Conservation (phyloP, 2,329 filamentous ascomycete genomes). For the Xylaria sp. region DNA sequence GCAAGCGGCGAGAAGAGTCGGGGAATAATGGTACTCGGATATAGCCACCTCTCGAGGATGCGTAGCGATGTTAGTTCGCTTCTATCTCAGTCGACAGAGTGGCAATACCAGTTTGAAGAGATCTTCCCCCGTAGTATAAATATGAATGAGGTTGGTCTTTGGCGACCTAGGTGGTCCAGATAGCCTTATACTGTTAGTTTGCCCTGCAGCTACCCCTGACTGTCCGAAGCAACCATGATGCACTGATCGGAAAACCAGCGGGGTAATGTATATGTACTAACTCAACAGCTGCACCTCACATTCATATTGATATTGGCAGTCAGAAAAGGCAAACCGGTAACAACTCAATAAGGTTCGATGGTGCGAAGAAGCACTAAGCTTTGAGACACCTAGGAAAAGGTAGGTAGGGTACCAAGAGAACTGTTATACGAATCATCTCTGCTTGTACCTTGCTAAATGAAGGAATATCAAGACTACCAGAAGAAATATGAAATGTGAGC, state of each 20-base stretch:
- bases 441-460: too few relatives aligned
- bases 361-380: too few relatives aligned
- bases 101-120: background rate
- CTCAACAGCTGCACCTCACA: background rate
- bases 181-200: background rate
- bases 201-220: background rate
- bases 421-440: too few relatives aligned
- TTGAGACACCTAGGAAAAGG: too few relatives aligned
- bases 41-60: too few relatives aligned
- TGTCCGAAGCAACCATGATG: background rate
- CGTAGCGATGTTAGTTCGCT: too few relatives aligned
- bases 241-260: background rate
- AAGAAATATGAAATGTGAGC: too few relatives aligned
- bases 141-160: background rate
- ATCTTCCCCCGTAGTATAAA: background rate
- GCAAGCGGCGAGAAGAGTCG: too few relatives aligned
- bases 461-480: too few relatives aligned
- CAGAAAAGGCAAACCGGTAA: background rate
- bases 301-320: background rate
- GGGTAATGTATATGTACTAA: background rate
- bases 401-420: too few relatives aligned
- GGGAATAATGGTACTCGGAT: too few relatives aligned
- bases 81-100: background rate
- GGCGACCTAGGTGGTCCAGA: background rate
- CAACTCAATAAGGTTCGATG: too few relatives aligned